A percentile compares a stretch with the other conserved stretches of the same genome.
Conservation (phyloP, 1,284 basidiomycete genomes). For the Cutaneotrichosporon dermatis region DNA sequence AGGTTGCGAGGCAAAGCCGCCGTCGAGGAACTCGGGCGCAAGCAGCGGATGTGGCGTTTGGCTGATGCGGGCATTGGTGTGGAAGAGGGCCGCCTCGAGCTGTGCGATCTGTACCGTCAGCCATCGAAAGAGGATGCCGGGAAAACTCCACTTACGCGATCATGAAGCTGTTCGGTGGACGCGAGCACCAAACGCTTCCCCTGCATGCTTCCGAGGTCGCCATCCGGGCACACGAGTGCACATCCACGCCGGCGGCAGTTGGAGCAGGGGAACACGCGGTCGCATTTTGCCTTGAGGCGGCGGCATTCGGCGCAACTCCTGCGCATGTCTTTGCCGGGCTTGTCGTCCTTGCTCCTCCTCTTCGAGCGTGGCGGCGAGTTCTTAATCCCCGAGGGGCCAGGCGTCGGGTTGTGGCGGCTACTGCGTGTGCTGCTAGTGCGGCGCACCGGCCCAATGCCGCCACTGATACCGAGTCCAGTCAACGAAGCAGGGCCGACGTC, state of each 20-base stretch:
- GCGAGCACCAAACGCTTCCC: slow-evolving; percentile 45
- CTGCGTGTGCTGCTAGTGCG: background rate
- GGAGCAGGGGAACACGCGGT: slow-evolving; percentile 43
- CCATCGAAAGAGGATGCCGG: background rate
- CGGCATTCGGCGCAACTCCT: slow-evolving; percentile 45
- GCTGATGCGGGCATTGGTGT: slow-evolving; percentile 23
- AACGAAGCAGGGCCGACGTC: slow-evolving; percentile 13
- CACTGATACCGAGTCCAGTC: slow-evolving; percentile 25
- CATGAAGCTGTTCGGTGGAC: slow-evolving; percentile 43
- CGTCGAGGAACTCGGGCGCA: slow-evolving; percentile 38
- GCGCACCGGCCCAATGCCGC: background rate
- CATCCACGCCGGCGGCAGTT: slow-evolving; percentile 45
- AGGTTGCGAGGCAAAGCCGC: slow-evolving; percentile 27
- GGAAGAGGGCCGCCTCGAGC: slow-evolving; percentile 40
- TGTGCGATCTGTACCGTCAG: slow-evolving; percentile 28
- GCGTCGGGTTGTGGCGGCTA: background rate
- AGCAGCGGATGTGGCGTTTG: slow-evolving; percentile 32
- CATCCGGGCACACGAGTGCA: slow-evolving; percentile 43
- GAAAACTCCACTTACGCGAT: slow-evolving; percentile 25
- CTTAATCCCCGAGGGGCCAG: background rate
- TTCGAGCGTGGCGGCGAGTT: background rate
- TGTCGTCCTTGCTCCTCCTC: slow-evolving; percentile 16
- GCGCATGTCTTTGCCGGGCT: slow-evolving; percentile 22
- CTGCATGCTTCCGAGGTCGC: slow-evolving; percentile 45
- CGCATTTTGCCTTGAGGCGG: slow-evolving; percentile 44